Percentiles rank a stretch among this genome's conserved stretches.
phyloP scores from a whole-genome alignment of 2,329 filamentous ascomycete genomes.

The Chaetomiaceae sp. region DNA sequence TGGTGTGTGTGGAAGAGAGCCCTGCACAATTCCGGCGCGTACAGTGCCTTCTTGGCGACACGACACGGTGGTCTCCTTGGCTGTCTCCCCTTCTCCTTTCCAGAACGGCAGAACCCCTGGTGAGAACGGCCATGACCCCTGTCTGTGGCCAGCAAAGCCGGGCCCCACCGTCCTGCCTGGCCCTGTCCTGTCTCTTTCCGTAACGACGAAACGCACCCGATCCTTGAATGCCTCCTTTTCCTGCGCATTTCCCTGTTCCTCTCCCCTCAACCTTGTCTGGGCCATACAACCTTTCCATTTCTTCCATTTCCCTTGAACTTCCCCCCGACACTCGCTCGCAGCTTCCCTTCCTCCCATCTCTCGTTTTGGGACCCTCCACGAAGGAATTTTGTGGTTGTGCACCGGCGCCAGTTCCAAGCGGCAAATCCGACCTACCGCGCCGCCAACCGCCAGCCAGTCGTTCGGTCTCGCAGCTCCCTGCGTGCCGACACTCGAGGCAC shows the following conservation, averaged over 20 bases:
- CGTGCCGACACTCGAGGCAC: conserved; percentile 18
- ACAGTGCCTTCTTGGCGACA: not conserved
- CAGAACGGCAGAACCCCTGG: conserved; percentile 22
- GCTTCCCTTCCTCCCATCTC: conserved; percentile 12
- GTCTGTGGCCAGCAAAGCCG: conserved; percentile 17
- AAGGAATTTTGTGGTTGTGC: conserved; percentile 17
- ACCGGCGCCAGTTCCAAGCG: conserved; percentile 14
- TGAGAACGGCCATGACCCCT: conserved; percentile 18
- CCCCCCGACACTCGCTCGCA: conserved; percentile 22
- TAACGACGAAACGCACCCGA: conserved; percentile 25
- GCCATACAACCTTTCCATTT: conserved; percentile 15
- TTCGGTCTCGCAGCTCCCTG: conserved; percentile 7
- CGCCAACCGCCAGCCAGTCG: conserved; percentile 12
- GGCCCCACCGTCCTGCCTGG: conserved; percentile 12
- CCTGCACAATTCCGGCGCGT: conserved; percentile 5
- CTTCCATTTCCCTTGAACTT: conserved; percentile 1
- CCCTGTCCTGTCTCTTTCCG: conserved; percentile 24
- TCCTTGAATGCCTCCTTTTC: conserved; percentile 27
- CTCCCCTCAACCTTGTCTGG: conserved; percentile 10
- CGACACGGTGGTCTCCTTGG: conserved; percentile 7
- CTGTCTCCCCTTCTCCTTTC: conserved; percentile 13
- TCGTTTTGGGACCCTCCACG: conserved; percentile 17
- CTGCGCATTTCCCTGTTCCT: conserved; percentile 23
- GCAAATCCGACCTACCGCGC: conserved; percentile 12
- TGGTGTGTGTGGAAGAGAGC: too few species aligned